phyloP scores from a whole-genome alignment of 768 basidiomycete species.

The Rubroboletus satanas region DNA sequence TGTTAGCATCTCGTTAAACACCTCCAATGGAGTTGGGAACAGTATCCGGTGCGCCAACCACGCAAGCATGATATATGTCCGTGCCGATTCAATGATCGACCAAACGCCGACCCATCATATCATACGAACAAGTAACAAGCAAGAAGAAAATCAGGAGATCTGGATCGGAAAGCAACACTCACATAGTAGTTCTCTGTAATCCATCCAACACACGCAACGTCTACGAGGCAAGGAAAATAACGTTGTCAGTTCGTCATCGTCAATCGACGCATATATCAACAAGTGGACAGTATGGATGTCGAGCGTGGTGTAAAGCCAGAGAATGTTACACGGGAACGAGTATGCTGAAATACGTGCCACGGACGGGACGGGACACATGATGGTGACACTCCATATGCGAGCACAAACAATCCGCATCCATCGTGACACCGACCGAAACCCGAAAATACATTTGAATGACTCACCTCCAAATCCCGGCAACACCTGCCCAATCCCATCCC shows the following conservation, averaged over 20 bases:
- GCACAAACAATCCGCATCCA: background rate
- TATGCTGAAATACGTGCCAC: too few species aligned
- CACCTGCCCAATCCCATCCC: constrained; percentile 62
- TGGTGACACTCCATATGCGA: too few species aligned
- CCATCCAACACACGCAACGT: constrained; percentile 57
- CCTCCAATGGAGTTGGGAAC: background rate
- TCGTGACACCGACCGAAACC: background rate
- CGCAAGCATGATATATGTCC: background rate
- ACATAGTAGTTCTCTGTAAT: constrained; percentile 53
- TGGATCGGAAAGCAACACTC: constrained; percentile 21
- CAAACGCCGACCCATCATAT: background rate
- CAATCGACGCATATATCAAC: background rate
- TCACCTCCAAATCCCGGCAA: constrained; percentile 51
- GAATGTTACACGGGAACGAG: too few species aligned
- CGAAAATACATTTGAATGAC: constrained; percentile 11
- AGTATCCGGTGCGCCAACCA: too few species aligned
- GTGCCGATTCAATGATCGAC: background rate
- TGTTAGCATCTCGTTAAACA: background rate
- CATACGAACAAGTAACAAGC: background rate
- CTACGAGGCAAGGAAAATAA: constrained; percentile 24
- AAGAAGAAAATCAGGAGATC: background rate
- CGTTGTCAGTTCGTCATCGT: constrained; percentile 2
- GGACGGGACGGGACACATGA: background rate
- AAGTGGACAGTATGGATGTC: background rate
- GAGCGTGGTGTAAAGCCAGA: background rate